A percentile compares a stretch with the other conserved stretches of the same genome.
Conservation (phyloP, 345 rosid species). For the Brassica rapa region DNA sequence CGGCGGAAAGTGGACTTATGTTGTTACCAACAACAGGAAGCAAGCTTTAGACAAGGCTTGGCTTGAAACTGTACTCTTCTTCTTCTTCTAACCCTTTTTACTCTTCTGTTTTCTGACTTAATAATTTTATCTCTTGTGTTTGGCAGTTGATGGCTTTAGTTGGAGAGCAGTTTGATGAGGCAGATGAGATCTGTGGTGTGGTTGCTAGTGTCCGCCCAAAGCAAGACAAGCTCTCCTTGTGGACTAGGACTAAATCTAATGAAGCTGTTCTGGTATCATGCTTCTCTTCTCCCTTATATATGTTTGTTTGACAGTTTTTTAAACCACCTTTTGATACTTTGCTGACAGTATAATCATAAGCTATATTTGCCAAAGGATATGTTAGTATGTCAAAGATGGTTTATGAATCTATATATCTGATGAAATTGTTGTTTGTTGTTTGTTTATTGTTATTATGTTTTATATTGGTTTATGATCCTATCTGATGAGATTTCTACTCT, state of each 20-base stretch:
- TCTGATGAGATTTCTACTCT: neutral
- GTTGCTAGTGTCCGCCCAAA: slow-evolving; percentile 86
- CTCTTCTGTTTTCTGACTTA: neutral
- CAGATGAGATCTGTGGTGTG: slow-evolving; percentile 90
- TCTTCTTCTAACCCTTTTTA: neutral
- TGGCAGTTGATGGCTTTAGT: slow-evolving; percentile 85
- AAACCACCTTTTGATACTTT: neutral
- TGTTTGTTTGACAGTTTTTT: neutral
- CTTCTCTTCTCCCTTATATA: neutral
- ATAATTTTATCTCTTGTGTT: neutral
- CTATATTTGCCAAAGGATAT: neutral
- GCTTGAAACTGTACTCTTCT: slow-evolving; percentile 72
- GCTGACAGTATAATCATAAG: neutral
- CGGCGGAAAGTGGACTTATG: slow-evolving; percentile 96
- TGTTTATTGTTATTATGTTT: neutral
- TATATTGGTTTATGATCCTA: neutral
- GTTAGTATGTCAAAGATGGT: neutral
- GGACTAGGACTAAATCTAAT: slow-evolving; percentile 88
- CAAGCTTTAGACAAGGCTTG: slow-evolving; percentile 64
- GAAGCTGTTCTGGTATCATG: slow-evolving; percentile 86
- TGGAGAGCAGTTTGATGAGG: slow-evolving; percentile 93
- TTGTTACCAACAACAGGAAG: slow-evolving; percentile 57
- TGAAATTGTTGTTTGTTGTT: neutral
- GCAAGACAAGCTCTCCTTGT: slow-evolving; percentile 84
- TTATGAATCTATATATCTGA: neutral